Evolutionary conservation across 495 filamentous ascomycete genomes (phyloP).

Genomic region (Trichoderma reesei): DNA sequence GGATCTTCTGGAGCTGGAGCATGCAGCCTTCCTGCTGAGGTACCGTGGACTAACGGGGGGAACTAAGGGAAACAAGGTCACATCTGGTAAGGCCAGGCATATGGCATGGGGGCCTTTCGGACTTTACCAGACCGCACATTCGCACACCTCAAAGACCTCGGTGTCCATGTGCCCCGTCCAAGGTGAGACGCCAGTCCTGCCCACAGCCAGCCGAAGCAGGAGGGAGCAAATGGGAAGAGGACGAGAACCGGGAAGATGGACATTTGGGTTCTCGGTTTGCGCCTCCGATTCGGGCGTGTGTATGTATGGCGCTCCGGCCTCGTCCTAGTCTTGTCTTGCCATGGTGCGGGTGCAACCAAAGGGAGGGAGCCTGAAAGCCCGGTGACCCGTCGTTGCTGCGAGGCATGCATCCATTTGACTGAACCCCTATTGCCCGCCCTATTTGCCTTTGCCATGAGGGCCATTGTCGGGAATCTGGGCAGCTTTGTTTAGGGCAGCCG

Average conservation of each 20-base stretch:
- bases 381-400: conserved; percentile 3
- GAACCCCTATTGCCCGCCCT: too few species aligned
- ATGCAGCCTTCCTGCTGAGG: too few species aligned
- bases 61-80: too few species aligned
- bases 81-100: too few species aligned
- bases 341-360: not conserved
- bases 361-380: not conserved
- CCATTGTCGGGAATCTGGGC: not conserved
- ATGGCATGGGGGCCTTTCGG: not conserved
- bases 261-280: not conserved
- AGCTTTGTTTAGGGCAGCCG: not conserved
- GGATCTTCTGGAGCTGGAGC: not conserved
- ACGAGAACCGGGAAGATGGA: not conserved
- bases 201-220: too few species aligned
- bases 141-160: not conserved
- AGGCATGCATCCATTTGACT: conserved; percentile 5
- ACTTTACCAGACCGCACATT: not conserved
- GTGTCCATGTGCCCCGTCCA: not conserved
- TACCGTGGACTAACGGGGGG: too few species aligned
- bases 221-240: not conserved
- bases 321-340: not conserved
- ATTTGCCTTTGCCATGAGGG: not conserved
- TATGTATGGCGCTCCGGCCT: too few species aligned
- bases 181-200: conserved; percentile 1
- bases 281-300: not conserved